Evolutionary conservation across 2,329 filamentous ascomycete species (phyloP), one percentile per base, ranked within the genome.

Genomic region (Colletotrichum tropicale): DNA sequence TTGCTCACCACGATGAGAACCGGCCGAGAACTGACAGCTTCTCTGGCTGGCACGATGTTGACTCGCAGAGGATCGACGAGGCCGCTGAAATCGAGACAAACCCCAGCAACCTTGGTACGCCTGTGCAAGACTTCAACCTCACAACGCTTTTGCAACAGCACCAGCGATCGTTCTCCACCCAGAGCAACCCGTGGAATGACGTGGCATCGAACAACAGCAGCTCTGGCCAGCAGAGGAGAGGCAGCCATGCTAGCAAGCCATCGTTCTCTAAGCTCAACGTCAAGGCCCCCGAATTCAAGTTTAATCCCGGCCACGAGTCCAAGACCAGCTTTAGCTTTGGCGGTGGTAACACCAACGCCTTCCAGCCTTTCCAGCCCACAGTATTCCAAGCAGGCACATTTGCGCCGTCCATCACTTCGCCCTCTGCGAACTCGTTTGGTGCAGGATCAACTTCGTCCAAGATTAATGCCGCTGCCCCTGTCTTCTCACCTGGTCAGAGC

Each of bases 211-310:
- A 82, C 56, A 80, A 85, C 30, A 82, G 83, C 60, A 84, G 83
- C 78, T 80, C 82, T 30, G 79, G 82, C 30, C 62, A 38, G 32
- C 80, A 83, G 26, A 81, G 85, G 34, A 85, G 86, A 58, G 85
- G 88, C 13, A 91, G 90, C 77, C 94, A 96, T 80, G 89, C 88
- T 21, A 93, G 93, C 81, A 95, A 94, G 80, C 88, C 92, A 5
- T 96, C 92, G 1, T 84, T 93, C 58, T 95, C 95, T 1, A 96
- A 93, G 79, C 90, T 98, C 79, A 98, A 98, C 80, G 96, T 98
- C 34, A 92, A 94, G 77, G 96, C 96, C 0, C 94, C 96, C 62
- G 95, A 97, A 81, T 98, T 98, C 88, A 95, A 93, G 80, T 96
- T 96, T 84, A 91, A 91, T 77, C 90, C 90, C 5, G 83, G 85